phyloP scores from a whole-genome alignment of 768 basidiomycete genomes.

The Pleurotus citrinopileatus region DNA sequence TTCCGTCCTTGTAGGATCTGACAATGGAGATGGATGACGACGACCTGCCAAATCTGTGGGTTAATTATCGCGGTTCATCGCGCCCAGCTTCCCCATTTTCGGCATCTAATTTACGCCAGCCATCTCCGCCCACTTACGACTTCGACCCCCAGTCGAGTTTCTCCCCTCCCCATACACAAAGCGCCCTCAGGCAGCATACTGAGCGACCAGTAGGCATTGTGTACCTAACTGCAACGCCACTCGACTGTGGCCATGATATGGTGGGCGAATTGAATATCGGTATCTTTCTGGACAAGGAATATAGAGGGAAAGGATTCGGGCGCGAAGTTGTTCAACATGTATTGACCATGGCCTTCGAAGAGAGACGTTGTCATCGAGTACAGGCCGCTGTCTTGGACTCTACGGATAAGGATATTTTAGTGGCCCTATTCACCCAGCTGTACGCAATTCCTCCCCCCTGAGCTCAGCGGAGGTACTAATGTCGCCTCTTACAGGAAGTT shows the following conservation, averaged over 20 bases:
- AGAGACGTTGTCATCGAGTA: slow-evolving; percentile 44
- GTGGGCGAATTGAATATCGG: slow-evolving; percentile 54
- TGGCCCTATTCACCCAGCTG: slow-evolving; percentile 47
- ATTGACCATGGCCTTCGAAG: slow-evolving; percentile 45
- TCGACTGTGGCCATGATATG: slow-evolving; percentile 20
- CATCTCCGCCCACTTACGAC: no score
- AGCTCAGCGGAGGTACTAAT: neutral
- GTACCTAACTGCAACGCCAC: slow-evolving; percentile 34
- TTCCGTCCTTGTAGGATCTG: no score
- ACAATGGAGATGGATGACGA: no score
- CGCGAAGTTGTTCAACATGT: slow-evolving; percentile 42
- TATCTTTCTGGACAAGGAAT: slow-evolving; percentile 37
- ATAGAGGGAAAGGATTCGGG: slow-evolving; percentile 42
- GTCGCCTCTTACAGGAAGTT: slow-evolving; percentile 43
- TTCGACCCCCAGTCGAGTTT: neutral
- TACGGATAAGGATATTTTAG: slow-evolving; percentile 37
- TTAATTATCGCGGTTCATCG: no score
- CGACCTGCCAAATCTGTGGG: no score
- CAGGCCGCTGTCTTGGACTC: slow-evolving; percentile 49
- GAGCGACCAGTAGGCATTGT: slow-evolving; percentile 35
- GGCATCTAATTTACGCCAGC: no score
- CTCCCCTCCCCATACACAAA: neutral
- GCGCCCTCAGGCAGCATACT: neutral
- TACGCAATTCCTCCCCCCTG: slow-evolving; percentile 16
- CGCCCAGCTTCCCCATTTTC: no score